A percentile compares a stretch with the other conserved stretches of the same genome.
Conservation (phyloP, 768 basidiomycete genomes). For the Leccinum disarticulatum region DNA sequence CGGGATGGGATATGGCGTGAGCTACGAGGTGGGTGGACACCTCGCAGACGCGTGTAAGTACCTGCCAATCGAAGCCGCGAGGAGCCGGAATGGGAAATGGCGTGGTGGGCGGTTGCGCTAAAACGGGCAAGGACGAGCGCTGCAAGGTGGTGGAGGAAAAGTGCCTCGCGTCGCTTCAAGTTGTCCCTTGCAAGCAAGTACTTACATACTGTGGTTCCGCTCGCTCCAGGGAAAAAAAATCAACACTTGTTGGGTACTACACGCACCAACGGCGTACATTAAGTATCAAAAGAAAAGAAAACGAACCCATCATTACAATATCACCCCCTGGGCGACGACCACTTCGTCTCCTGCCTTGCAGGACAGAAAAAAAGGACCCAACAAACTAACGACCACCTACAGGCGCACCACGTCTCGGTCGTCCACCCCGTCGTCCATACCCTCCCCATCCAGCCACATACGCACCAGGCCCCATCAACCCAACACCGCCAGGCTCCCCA, state of each 20-base stretch:
- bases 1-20: no score
- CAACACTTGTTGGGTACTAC: background rate
- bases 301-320: background rate
- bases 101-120: no score
- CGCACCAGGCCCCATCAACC: constrained; percentile 73
- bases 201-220: no score
- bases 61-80: no score
- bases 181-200: no score
- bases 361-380: background rate
- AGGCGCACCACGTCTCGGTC: constrained; percentile 37
- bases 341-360: background rate
- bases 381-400: constrained; percentile 21
- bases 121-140: no score
- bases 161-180: no score
- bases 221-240: background rate
- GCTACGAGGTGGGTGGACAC: no score
- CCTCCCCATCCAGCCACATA: constrained; percentile 82
- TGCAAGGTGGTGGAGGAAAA: no score
- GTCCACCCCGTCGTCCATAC: constrained; percentile 52
- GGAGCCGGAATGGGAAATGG: no score
- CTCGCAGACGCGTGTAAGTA: no score
- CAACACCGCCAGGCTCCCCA: constrained; percentile 80
- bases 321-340: background rate
- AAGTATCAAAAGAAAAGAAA: background rate
- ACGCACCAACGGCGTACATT: constrained; percentile 1